Evolutionary conservation across 352 stramenopile species (phyloP), one percentile per base, ranked within the genome.

Genomic region (Globisporangium iwayamae): DNA sequence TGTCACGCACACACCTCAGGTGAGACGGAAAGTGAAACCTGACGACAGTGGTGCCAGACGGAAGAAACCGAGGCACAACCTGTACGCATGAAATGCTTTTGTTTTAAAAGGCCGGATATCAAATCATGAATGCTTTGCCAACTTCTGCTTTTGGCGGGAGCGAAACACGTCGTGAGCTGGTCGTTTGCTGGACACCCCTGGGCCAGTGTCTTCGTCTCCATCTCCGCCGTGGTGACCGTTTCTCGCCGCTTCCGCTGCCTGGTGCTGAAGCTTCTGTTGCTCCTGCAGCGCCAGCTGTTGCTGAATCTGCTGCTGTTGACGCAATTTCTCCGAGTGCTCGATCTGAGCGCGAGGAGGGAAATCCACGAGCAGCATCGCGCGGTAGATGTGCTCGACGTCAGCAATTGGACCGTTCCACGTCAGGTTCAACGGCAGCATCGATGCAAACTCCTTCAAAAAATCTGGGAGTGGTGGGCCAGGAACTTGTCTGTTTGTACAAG

Each of bases 341-440:
- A 96, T 80, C 16, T 86, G 76, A 5, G 71, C 74, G 22, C 87
- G 82, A 25, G 83, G 73, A 20, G 87, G 87, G 48, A 96, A 93
- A 56, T 96, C 87, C 34, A 93, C 81, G 2, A 93, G 66, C 11
- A 93, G 65, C 77, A 96, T 91, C 0, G 85, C 85, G 45, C 85
- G 85, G 71, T 85, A 93, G 50, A 96, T 89, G 61, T 94, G 86
- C 60, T 96, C 87, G 1, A 92, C 85, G 50, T 96, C 87, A 13
- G 87, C 87, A 51, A 96, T 90, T 18, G 87, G 87, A 16, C 87
- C 87, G 55, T 96, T 94, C 87, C 87, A 96, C n/a, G 85, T 79
- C 39, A 93, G 58, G 53, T 85, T 82, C 22, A 96, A 68, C 18
- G 87, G 87, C 52, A 96, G 62, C 83, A 94, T 90, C 28, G 70